Evolutionary conservation across 2,329 filamentous ascomycete genomes (phyloP).

Genomic region (Ceratocystis lukuohia): DNA sequence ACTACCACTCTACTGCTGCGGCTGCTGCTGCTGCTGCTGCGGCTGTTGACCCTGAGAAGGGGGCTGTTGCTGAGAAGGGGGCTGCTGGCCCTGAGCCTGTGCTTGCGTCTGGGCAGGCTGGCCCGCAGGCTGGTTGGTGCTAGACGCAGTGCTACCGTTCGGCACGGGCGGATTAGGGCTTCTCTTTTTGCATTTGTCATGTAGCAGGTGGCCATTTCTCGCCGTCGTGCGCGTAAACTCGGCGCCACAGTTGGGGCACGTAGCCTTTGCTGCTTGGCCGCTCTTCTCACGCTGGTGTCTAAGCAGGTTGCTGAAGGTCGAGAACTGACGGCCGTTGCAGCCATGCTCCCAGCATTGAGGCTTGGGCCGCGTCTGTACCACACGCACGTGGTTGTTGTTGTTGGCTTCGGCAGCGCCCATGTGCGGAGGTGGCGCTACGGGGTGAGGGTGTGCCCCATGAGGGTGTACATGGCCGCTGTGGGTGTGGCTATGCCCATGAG

Average conservation of each 20-base stretch:
- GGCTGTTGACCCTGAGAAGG: neutral
- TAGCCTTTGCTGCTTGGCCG: slow-evolving; percentile 75
- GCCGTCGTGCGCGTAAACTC: slow-evolving; percentile 85
- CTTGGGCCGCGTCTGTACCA: slow-evolving; percentile 70
- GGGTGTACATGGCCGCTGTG: slow-evolving; percentile 29
- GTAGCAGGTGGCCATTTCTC: slow-evolving; percentile 68
- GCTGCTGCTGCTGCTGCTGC: neutral
- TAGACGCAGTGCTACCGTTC: slow-evolving; percentile 7
- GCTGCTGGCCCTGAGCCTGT: slow-evolving; percentile 2
- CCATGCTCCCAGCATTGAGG: slow-evolving; percentile 96
- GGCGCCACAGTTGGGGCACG: slow-evolving; percentile 80
- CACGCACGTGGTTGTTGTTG: slow-evolving; percentile 41
- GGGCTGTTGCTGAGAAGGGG: neutral
- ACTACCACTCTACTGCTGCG: neutral
- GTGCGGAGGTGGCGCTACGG: slow-evolving; percentile 13
- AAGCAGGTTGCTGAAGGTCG: slow-evolving; percentile 87
- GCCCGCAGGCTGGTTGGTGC: neutral
- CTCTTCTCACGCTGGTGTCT: slow-evolving; percentile 91
- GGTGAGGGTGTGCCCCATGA: slow-evolving; percentile 14
- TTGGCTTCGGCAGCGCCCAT: slow-evolving; percentile 11
- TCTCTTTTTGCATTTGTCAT: slow-evolving; percentile 80
- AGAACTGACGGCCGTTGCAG: slow-evolving; percentile 90
- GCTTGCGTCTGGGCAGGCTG: neutral
- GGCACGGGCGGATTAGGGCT: slow-evolving; percentile 9
- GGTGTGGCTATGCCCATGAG: slow-evolving; percentile 19